Percentiles rank a stretch among this genome's conserved stretches.
These are phyloP conservation scores for Adiantum capillusveneris DNA, from an alignment of 75 land plant species.

Conservation along the genomic window DNA sequence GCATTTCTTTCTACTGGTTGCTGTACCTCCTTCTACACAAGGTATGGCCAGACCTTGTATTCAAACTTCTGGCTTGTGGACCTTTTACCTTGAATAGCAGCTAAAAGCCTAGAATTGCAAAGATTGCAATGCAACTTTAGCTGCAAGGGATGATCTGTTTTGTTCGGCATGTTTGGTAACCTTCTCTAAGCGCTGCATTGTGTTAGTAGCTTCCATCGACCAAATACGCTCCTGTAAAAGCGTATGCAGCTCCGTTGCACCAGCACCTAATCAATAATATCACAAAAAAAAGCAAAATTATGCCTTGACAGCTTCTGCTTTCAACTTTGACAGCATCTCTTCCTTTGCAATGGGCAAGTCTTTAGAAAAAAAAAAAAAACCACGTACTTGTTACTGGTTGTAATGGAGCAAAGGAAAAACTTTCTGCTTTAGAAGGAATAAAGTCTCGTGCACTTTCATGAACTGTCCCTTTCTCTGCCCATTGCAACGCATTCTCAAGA, in stretches of 20 bases:
- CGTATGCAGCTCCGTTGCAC: constrained; percentile 40
- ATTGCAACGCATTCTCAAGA: constrained; percentile 40
- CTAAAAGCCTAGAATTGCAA: constrained; percentile 37
- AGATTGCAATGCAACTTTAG: constrained; percentile 81
- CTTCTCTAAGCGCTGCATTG: constrained; percentile 35
- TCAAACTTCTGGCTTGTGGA: too few species aligned
- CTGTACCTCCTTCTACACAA: too few species aligned
- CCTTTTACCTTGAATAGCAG: too few species aligned
- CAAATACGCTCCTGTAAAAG: constrained; percentile 49
- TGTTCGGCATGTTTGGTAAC: constrained; percentile 40
- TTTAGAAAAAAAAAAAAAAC: too few species aligned
- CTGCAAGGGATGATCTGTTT: constrained; percentile 55
- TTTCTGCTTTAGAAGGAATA: constrained; percentile 49
- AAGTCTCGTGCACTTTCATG: constrained; percentile 22
- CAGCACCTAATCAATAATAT: constrained; percentile 36
- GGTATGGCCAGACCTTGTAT: too few species aligned
- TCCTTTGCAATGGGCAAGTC: too few species aligned
- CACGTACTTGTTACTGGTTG: constrained; percentile 57
- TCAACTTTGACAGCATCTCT: too few species aligned
- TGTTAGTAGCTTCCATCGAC: constrained; percentile 65
- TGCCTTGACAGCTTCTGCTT: too few species aligned
- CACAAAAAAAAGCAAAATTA: too few species aligned
- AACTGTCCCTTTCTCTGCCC: constrained; percentile 59
- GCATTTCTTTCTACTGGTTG: too few species aligned
- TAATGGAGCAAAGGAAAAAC: constrained; percentile 61